phyloP scores from a whole-genome alignment of 202 grass and related monocot genomes.

The Schoenoplectus triqueter region DNA sequence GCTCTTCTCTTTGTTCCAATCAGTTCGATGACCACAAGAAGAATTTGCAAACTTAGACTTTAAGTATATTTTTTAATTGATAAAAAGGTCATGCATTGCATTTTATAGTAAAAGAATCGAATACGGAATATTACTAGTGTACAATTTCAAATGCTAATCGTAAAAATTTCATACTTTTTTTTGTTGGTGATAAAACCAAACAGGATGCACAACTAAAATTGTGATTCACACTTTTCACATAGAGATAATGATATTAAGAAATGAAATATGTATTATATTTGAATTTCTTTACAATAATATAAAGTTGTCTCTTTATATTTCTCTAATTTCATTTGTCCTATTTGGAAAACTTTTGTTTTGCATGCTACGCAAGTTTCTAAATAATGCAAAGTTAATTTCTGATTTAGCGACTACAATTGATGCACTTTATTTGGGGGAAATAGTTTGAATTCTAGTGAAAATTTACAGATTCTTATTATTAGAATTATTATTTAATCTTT shows the following conservation, averaged over 20 bases:
- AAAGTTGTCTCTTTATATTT: not conserved
- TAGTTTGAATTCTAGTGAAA: too few species aligned
- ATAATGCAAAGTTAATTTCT: too few species aligned
- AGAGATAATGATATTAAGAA: not conserved
- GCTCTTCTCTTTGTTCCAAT: not conserved
- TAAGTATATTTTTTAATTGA: not conserved
- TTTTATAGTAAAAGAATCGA: not conserved
- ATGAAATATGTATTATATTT: not conserved
- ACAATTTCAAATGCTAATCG: not conserved
- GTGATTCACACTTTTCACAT: not conserved
- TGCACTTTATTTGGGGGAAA: too few species aligned
- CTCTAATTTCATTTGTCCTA: not conserved
- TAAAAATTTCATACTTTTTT: not conserved
- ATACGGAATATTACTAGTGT: not conserved
- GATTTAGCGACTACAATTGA: too few species aligned
- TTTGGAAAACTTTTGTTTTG: not conserved
- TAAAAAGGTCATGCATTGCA: not conserved
- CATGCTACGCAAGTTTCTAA: too few species aligned
- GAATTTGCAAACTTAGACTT: not conserved
- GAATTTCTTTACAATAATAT: not conserved
- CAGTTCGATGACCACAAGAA: slow-evolving; percentile 3
- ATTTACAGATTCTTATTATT: too few species aligned
- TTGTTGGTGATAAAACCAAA: not conserved
- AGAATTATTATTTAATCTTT: too few species aligned
- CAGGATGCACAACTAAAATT: not conserved